A percentile compares a stretch with the other conserved stretches of the same genome.
Conservation (phyloP, 1,284 basidiomycete species). For the Ustilago tritici region DNA sequence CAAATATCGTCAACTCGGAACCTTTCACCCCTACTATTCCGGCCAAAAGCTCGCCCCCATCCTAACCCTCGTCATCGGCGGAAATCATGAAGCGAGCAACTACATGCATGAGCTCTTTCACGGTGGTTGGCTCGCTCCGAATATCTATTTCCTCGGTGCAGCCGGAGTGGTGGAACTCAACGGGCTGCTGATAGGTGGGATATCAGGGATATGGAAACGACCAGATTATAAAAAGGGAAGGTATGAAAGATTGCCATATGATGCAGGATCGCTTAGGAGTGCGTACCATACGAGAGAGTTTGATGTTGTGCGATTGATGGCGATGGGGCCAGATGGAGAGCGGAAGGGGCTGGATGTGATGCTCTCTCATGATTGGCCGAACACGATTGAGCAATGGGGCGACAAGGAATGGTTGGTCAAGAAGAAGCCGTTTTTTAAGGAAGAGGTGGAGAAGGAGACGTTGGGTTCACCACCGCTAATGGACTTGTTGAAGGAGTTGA, state of each 20-base stretch:
- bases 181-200: constrained; percentile 82
- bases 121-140: constrained; percentile 81
- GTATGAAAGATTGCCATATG: constrained; percentile 77
- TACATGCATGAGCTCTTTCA: constrained; percentile 93
- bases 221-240: constrained; percentile 76
- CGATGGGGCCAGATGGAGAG: constrained; percentile 73
- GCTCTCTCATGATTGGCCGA: constrained; percentile 97
- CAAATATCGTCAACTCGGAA: constrained; percentile 87
- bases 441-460: constrained; percentile 76
- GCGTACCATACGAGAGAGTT: constrained; percentile 93
- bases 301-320: constrained; percentile 82
- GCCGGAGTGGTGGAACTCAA: constrained; percentile 90
- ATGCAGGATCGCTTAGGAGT: constrained; percentile 79
- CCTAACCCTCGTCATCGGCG: constrained; percentile 93
- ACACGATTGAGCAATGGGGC: constrained; percentile 84
- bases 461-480: constrained; percentile 92
- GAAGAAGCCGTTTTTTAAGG: constrained; percentile 83
- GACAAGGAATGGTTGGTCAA: constrained; percentile 78
- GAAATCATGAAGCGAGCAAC: constrained; percentile 97
- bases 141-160: constrained; percentile 95
- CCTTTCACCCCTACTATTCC: constrained; percentile 81
- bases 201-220: constrained; percentile 90
- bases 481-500: constrained; percentile 79
- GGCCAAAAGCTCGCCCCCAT: constrained; percentile 84
- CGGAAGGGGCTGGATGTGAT: constrained; percentile 75